Evolutionary conservation across 1,284 basidiomycete genomes (phyloP), one percentile per base, ranked within the genome.

Genomic region (Cutaneotrichosporon cavernicola): DNA sequence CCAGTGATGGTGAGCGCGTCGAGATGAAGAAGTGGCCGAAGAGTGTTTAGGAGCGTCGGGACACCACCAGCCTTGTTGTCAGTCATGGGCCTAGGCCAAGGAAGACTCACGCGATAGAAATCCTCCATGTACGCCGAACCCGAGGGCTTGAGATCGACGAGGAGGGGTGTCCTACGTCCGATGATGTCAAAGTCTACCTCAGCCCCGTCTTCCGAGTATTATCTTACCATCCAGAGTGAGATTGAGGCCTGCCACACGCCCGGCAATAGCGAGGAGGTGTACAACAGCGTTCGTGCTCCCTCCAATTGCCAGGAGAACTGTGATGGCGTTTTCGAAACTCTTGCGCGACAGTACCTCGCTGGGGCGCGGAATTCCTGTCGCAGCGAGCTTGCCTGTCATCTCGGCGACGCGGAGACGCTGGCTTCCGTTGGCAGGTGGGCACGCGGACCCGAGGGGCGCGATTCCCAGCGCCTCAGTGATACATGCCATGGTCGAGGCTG

Each of bases 201-300:
- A 26, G 26, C 26, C 26, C 26, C 26, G 3, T 26, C 26, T 2
- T 26, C 26, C 26, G 2, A 26, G 3, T 26, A 26, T 26, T 26
- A 26, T 26, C 26, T 26, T 26, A 26, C 26, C 26, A 56, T 81
- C 79, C 31, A 82, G 76, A 9, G 76, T 78, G 13, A 83, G 66
- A 9, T 81, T 66, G 14, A 83, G 66, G 14, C 76, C 79, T 22
- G 71, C 53, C 11, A 78, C 73, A 0, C 81, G 72, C 13, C 81
- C 79, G 0, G 82, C 82, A 13, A 83, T 81, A 2, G 82, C 82
- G 32, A 83, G 70, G 0, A 83, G 71, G 62, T 83, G 82, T 1
- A 83, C 77, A 10, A 82, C 74, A 1, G 81, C 78, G 56, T 83
- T 83, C 22, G 82, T 83, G 36, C 77, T 80, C 5, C 82, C 82